Conservation (phyloP, 352 stramenopile genomes). For the Phytophthora citrophthora region DNA sequence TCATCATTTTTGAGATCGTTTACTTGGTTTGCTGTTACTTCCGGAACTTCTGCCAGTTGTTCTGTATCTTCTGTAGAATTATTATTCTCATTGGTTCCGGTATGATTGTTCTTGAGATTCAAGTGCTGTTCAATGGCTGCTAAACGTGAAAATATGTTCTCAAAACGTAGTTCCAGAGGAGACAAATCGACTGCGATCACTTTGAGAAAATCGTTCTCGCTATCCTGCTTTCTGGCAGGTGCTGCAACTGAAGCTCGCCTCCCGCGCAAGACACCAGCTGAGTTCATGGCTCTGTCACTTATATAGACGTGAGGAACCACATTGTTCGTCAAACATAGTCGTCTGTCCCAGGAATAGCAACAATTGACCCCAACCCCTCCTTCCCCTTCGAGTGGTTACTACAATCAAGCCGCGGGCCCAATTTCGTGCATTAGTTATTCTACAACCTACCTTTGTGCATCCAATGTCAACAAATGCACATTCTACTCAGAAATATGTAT, state of each 20-base stretch:
- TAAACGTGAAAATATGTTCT: conserved; percentile 54
- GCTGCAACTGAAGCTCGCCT: conserved; percentile 9
- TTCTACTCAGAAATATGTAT: too few relatives aligned
- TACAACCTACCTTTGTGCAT: too few relatives aligned
- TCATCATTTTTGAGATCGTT: not conserved
- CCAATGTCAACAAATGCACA: too few relatives aligned
- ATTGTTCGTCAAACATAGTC: not conserved
- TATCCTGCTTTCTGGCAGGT: conserved; percentile 4
- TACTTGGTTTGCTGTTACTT: not conserved
- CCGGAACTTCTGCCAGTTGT: not conserved
- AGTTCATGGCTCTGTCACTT: conserved; percentile 7
- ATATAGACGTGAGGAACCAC: not conserved
- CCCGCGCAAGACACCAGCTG: conserved; percentile 1
- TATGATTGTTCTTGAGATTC: conserved; percentile 2
- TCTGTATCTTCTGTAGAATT: too few relatives aligned
- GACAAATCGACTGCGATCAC: conserved; percentile 54
- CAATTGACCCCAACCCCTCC: too few relatives aligned
- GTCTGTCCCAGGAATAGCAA: not conserved
- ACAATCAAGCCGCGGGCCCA: too few relatives aligned
- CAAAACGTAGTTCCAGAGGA: conserved; percentile 56
- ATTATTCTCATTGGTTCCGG: not conserved
- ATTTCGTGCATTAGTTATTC: too few relatives aligned
- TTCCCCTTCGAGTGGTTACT: too few relatives aligned
- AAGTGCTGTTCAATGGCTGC: conserved; percentile 46
- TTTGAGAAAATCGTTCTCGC: conserved; percentile 53